Evolutionary conservation across 768 basidiomycete species (phyloP).

Genomic region (Mrakia hoshinonis): DNA sequence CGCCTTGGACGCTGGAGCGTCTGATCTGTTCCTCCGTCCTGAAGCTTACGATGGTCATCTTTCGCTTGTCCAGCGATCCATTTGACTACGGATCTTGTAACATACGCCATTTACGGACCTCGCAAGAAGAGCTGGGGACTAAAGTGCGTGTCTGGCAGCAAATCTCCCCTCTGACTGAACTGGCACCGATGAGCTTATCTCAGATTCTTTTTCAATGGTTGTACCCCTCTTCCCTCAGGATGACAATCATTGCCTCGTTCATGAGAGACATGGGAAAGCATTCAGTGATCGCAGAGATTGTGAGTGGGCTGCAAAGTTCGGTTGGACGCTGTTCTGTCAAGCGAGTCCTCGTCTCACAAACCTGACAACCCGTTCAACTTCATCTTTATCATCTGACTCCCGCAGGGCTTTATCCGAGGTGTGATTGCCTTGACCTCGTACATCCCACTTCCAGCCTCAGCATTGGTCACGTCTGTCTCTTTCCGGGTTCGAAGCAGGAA

Average conservation of each 20-base stretch:
- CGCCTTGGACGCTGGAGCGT: no score
- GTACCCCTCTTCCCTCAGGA: conserved; percentile 24
- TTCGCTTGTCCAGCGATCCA: conserved; percentile 8
- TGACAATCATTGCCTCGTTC: conserved; percentile 45
- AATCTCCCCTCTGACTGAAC: conserved; percentile 63
- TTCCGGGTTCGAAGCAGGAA: conserved; percentile 66
- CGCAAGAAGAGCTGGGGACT: conserved; percentile 86
- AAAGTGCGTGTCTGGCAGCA: no score
- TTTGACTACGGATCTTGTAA: conserved; percentile 46
- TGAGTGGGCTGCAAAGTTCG: no score
- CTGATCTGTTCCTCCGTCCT: no score
- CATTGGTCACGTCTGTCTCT: conserved; percentile 86
- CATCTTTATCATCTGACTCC: no score
- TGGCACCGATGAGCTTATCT: not conserved
- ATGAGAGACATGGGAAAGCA: conserved; percentile 76
- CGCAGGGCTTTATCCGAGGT: conserved; percentile 49
- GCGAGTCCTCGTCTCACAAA: not conserved
- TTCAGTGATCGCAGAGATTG: conserved; percentile 73
- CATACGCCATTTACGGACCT: conserved; percentile 76
- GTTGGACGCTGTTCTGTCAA: no score
- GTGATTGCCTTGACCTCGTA: conserved; percentile 72
- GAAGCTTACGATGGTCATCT: not conserved
- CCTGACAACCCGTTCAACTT: no score
- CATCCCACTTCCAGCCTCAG: conserved; percentile 80
- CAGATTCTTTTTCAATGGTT: no score